Conservation (phyloP, 305 asterid genomes). For the Solanum hybrid region DNA sequence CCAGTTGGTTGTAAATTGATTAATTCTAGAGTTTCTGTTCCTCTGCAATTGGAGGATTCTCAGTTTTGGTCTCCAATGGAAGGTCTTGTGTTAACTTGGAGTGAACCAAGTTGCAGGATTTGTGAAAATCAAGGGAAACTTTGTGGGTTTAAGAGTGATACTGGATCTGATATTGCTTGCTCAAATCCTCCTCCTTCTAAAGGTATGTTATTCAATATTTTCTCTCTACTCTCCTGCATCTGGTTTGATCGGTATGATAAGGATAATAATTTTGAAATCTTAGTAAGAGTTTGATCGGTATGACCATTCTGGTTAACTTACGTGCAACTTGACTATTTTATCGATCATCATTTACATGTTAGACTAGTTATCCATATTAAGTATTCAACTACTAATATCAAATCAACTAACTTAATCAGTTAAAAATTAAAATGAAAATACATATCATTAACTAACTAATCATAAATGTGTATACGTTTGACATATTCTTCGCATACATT, state of each 20-base stretch:
- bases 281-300: too few relatives aligned
- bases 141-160: constrained; percentile 37
- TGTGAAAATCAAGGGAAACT: constrained; percentile 39
- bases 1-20: constrained; percentile 30
- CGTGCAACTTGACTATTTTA: not conserved
- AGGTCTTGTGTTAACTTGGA: constrained; percentile 48
- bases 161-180: constrained; percentile 33
- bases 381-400: not conserved
- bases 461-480: not conserved
- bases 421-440: not conserved
- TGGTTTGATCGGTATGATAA: rapidly evolving
- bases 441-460: not conserved
- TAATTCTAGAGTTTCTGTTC: constrained; percentile 20
- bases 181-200: constrained; percentile 18
- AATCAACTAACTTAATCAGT: not conserved
- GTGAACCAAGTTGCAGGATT: constrained; percentile 32
- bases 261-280: rapidly evolving
- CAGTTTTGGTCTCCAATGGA: constrained; percentile 36
- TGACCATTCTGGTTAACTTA: not conserved
- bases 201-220: constrained; percentile 18
- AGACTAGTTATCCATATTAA: not conserved
- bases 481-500: not conserved
- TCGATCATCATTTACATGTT: not conserved
- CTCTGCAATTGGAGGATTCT: constrained; percentile 27
- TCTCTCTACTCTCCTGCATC: too few relatives aligned